Conservation (phyloP, 139 green algal species). For the Coelastrella sp. region DNA sequence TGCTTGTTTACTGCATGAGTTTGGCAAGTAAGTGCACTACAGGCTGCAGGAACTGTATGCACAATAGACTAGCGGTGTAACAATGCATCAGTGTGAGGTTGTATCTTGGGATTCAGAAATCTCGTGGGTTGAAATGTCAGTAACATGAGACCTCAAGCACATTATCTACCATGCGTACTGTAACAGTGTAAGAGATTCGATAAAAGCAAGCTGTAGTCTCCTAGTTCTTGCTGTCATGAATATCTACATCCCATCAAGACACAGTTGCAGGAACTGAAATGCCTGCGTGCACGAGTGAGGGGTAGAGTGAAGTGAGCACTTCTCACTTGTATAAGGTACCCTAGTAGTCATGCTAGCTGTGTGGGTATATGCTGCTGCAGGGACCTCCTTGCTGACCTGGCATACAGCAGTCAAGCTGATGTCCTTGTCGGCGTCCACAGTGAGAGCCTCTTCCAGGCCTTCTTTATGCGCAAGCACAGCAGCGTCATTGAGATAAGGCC, state of each 20-base stretch:
- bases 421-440: constrained; percentile 46
- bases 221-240: too few relatives aligned
- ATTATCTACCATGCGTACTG: too few relatives aligned
- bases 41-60: neutral
- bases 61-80: neutral
- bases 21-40: constrained; percentile 48
- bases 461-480: constrained; percentile 40
- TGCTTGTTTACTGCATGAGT: constrained; percentile 41
- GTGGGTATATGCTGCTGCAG: neutral
- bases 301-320: too few relatives aligned
- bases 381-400: constrained; percentile 25
- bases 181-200: too few relatives aligned
- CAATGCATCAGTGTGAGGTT: neutral
- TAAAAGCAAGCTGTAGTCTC: too few relatives aligned
- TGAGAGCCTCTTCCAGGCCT: constrained; percentile 15
- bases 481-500: constrained; percentile 47
- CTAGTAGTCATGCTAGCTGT: neutral
- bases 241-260: too few relatives aligned
- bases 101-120: too few relatives aligned
- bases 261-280: too few relatives aligned
- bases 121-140: too few relatives aligned
- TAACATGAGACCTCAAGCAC: too few relatives aligned
- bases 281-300: too few relatives aligned
- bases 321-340: too few relatives aligned
- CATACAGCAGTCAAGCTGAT: constrained; percentile 19